phyloP scores from a whole-genome alignment of 2,329 filamentous ascomycete species.

The Trichophyton schoenleinii region DNA sequence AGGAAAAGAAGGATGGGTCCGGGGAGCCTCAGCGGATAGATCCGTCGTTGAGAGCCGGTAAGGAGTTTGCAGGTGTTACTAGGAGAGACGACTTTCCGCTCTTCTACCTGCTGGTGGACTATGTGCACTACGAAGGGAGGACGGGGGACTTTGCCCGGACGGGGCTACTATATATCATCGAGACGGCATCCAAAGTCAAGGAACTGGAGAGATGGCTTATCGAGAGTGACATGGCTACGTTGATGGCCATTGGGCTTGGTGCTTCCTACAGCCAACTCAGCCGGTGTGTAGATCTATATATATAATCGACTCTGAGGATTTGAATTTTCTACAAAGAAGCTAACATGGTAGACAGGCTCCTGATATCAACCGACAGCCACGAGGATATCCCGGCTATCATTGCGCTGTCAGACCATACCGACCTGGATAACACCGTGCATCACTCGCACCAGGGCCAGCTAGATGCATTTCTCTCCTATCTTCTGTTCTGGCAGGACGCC shows the following conservation, averaged over 20 bases:
- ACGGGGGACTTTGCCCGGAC: constrained; percentile 94
- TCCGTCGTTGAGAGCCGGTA: constrained; percentile 33
- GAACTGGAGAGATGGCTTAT: constrained; percentile 91
- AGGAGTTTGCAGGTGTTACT: constrained; percentile 68
- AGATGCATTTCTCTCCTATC: constrained; percentile 84
- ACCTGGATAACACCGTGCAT: constrained; percentile 59
- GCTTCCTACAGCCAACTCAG: constrained; percentile 60
- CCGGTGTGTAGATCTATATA: constrained; percentile 30
- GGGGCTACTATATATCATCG: constrained; percentile 87
- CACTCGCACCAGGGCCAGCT: constrained; percentile 72
- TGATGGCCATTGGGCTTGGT: constrained; percentile 93
- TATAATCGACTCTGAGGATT: too few species aligned
- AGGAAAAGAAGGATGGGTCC: constrained; percentile 22
- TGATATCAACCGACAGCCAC: constrained; percentile 59
- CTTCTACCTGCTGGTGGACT: constrained; percentile 91
- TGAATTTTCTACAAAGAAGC: neutral
- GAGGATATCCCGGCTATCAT: constrained; percentile 66
- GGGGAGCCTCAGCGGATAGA: constrained; percentile 29
- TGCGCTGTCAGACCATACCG: constrained; percentile 77
- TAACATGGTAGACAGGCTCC: constrained; percentile 48
- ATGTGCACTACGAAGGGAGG: constrained; percentile 89
- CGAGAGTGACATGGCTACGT: constrained; percentile 85
- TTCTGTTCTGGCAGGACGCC: constrained; percentile 97
- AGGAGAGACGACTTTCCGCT: constrained; percentile 88
- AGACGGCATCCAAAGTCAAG: constrained; percentile 72